phyloP scores from a whole-genome alignment of 768 basidiomycete species.

The Imleria badia region DNA sequence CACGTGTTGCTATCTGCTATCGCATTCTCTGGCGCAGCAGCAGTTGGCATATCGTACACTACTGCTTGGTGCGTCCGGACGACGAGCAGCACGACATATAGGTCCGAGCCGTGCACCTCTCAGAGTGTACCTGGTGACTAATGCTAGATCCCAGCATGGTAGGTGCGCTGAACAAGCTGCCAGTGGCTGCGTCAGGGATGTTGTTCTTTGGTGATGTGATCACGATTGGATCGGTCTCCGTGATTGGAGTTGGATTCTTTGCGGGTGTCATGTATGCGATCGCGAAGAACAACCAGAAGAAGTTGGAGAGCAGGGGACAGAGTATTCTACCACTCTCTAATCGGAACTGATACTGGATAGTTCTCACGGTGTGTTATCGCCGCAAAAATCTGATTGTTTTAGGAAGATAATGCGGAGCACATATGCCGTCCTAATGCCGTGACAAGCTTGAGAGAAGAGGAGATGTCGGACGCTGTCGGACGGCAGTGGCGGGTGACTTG shows the following conservation, averaged over 20 bases:
- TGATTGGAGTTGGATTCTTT: conserved; percentile 85
- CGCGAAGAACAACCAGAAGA: conserved; percentile 93
- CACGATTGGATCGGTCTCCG: conserved; percentile 85
- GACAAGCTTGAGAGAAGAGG: conserved; percentile 5
- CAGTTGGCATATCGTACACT: conserved; percentile 96
- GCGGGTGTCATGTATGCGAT: conserved; percentile 91
- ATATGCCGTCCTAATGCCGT: conserved; percentile 35
- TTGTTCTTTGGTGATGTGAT: conserved; percentile 92
- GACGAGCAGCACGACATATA: conserved; percentile 98
- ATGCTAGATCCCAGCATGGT: conserved; percentile 68
- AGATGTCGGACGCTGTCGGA: too few species aligned
- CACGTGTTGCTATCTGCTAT: conserved; percentile 81
- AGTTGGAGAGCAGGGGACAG: conserved; percentile 57
- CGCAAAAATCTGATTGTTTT: not conserved
- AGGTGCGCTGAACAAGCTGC: conserved; percentile 95
- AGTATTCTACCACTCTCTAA: conserved; percentile 65
- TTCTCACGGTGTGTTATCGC: conserved; percentile 2
- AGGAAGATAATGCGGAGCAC: conserved; percentile 25
- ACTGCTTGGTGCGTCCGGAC: conserved; percentile 98
- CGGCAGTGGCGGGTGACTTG: too few species aligned
- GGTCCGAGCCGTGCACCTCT: conserved; percentile 42
- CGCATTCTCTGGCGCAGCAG: conserved; percentile 94
- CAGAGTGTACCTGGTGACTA: not conserved
- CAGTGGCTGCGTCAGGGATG: conserved; percentile 98
- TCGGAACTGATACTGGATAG: conserved; percentile 41